A percentile compares a stretch with the other conserved stretches of the same genome.
phyloP scores from a whole-genome alignment of 345 rosid species.

The Gossypioides kirkii region DNA sequence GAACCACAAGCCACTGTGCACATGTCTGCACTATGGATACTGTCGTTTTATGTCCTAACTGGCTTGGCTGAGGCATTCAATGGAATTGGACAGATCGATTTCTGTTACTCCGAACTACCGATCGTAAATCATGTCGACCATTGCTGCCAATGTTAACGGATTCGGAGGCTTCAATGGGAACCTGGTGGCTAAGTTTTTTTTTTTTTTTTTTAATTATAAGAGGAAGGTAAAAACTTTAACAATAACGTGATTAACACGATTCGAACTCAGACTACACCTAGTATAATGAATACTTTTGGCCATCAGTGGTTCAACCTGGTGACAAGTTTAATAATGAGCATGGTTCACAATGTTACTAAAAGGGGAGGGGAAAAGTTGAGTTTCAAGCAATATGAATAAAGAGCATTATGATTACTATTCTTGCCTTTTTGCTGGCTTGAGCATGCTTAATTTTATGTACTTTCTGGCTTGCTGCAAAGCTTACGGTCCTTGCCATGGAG shows the following conservation, averaged over 20 bases:
- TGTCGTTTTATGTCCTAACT: slow-evolving; percentile 26
- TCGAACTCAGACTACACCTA: too few relatives aligned
- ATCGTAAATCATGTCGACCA: slow-evolving; percentile 49
- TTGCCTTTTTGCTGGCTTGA: slow-evolving; percentile 37
- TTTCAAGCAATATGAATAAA: slow-evolving; percentile 36
- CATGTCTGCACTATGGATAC: slow-evolving; percentile 51
- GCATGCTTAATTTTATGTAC: slow-evolving; percentile 33
- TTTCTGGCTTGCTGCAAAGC: slow-evolving; percentile 33
- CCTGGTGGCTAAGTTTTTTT: too few relatives aligned
- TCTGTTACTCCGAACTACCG: slow-evolving; percentile 49
- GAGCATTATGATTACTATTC: slow-evolving; percentile 54
- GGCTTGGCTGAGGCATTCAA: slow-evolving; percentile 44
- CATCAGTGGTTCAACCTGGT: too few relatives aligned
- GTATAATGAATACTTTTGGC: too few relatives aligned
- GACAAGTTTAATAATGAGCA: slow-evolving; percentile 31
- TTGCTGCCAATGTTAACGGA: slow-evolving; percentile 32
- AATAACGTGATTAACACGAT: too few relatives aligned
- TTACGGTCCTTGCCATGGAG: slow-evolving; percentile 37
- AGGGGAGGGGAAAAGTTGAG: slow-evolving; percentile 38
- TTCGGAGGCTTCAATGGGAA: slow-evolving; percentile 30
- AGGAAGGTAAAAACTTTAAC: too few relatives aligned
- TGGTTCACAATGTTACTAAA: slow-evolving; percentile 24
- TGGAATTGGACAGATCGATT: slow-evolving; percentile 38
- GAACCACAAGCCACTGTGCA: slow-evolving; percentile 20
- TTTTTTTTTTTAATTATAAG: too few relatives aligned